Conservation (phyloP, 495 filamentous ascomycete species). For the Immersiella caudata region DNA sequence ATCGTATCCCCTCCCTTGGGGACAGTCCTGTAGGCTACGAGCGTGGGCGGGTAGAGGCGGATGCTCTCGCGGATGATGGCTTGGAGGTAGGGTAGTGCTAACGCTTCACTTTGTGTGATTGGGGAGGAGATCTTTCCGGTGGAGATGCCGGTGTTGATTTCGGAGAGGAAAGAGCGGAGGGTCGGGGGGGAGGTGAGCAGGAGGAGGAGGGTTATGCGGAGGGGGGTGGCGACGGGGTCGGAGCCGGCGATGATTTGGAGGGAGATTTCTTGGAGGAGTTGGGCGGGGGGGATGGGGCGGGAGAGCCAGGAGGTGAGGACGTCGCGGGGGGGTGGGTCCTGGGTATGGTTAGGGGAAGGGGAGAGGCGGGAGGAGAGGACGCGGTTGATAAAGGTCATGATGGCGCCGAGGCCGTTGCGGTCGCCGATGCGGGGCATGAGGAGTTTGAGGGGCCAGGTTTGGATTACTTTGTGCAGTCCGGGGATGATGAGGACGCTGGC, state of each 20-base stretch:
- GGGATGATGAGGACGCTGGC: slow-evolving; percentile 16
- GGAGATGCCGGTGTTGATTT: slow-evolving; percentile 49
- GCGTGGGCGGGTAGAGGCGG: slow-evolving; percentile 43
- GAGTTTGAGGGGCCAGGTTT: slow-evolving; percentile 22
- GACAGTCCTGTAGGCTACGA: slow-evolving; percentile 45
- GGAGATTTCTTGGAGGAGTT: slow-evolving; percentile 5
- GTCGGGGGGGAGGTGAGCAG: slow-evolving; percentile 50
- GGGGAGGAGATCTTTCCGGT: slow-evolving; percentile 21
- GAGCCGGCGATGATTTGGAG: slow-evolving; percentile 45
- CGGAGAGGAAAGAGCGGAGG: slow-evolving; percentile 56
- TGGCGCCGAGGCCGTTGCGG: slow-evolving; percentile 23
- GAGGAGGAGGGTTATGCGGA: slow-evolving; percentile 55
- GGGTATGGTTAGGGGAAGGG: neutral
- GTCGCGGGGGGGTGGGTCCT: slow-evolving; percentile 6
- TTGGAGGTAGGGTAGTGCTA: slow-evolving; percentile 45
- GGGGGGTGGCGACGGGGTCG: slow-evolving; percentile 61
- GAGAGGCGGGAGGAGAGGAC: slow-evolving; percentile 11
- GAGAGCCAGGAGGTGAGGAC: slow-evolving; percentile 15
- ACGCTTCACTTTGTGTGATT: slow-evolving; percentile 43
- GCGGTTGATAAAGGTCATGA: slow-evolving; percentile 19
- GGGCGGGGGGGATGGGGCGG: neutral
- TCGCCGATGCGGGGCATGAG: slow-evolving; percentile 25
- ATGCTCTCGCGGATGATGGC: slow-evolving; percentile 49
- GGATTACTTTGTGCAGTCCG: slow-evolving; percentile 11
- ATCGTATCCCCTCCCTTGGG: slow-evolving; percentile 52